Percentiles rank a stretch among this genome's conserved stretches.
Conservation (phyloP, 2,329 filamentous ascomycete genomes). For the Cercospora canescens region DNA sequence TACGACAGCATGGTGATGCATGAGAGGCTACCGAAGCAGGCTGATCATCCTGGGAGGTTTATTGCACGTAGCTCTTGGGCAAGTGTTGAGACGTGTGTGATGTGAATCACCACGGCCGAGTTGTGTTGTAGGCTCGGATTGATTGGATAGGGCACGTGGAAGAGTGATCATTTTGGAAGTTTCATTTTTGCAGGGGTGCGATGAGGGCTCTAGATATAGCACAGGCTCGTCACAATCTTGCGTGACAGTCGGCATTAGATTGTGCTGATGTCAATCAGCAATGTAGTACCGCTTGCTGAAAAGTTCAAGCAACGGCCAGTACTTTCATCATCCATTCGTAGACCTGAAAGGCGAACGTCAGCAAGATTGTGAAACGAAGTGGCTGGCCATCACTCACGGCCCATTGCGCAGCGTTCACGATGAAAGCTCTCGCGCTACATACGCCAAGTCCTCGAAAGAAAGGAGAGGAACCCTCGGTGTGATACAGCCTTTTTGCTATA, state of each 20-base stretch:
- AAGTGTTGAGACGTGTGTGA: neutral
- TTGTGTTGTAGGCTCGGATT: neutral
- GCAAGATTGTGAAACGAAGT: neutral
- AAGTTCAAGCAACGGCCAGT: constrained; percentile 10
- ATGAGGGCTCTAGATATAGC: neutral
- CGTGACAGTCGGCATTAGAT: neutral
- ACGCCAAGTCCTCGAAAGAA: constrained; percentile 82
- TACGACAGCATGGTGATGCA: too few relatives aligned
- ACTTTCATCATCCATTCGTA: constrained; percentile 82
- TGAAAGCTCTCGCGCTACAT: constrained; percentile 82
- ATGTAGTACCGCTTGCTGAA: neutral
- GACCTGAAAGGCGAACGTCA: constrained; percentile 1
- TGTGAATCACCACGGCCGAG: neutral
- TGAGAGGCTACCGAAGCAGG: too few relatives aligned
- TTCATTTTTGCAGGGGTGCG: neutral
- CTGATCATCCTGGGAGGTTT: neutral
- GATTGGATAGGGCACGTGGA: neutral
- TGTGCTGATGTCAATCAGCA: neutral
- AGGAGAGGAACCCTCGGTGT: constrained; percentile 68
- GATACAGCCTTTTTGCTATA: constrained; percentile 67
- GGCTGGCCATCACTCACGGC: constrained; percentile 51
- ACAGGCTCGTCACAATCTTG: neutral
- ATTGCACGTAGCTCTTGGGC: neutral
- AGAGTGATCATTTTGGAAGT: neutral
- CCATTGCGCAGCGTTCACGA: constrained; percentile 94